Percentiles rank a stretch among this genome's conserved stretches.
These are phyloP conservation scores for Choanephora cucurbitarum DNA, from an alignment of 371 early-diverging fungal genomes.

Conservation along the genomic window DNA sequence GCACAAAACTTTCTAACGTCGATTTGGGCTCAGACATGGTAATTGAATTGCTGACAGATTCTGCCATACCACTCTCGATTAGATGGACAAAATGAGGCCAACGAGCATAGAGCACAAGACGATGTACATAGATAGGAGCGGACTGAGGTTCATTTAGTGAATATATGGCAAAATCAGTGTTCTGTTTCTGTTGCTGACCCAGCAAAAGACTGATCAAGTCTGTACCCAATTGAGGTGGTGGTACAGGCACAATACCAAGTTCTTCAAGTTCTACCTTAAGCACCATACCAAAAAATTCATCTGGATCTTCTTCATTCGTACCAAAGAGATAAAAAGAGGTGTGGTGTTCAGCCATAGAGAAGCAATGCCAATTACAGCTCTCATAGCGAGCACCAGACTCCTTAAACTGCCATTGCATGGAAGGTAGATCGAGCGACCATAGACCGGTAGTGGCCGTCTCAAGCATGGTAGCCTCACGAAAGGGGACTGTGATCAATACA, in stretches of 20 bases:
- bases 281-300: conserved; percentile 61
- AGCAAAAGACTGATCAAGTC: conserved; percentile 57
- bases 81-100: conserved; percentile 70
- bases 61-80: conserved; percentile 54
- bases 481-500: conserved; percentile 58
- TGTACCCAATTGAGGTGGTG: conserved; percentile 52
- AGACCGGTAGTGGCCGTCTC: conserved; percentile 51
- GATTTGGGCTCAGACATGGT: conserved; percentile 55
- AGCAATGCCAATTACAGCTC: conserved; percentile 63
- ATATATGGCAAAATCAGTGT: conserved; percentile 59
- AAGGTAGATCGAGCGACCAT: conserved; percentile 64
- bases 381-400: conserved; percentile 56
- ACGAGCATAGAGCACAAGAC: conserved; percentile 58
- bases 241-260: conserved; percentile 59
- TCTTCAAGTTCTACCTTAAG: conserved; percentile 62
- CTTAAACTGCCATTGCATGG: conserved; percentile 66
- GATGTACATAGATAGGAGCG: conserved; percentile 45
- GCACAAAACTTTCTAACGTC: conserved; percentile 56
- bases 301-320: conserved; percentile 52
- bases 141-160: conserved; percentile 43
- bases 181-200: conserved; percentile 36
- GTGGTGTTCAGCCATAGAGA: conserved; percentile 63
- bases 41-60: conserved; percentile 47
- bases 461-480: conserved; percentile 31
- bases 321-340: conserved; percentile 63